Conservation (phyloP, 495 filamentous ascomycete genomes). For the Thermochaetoides thermophila region DNA sequence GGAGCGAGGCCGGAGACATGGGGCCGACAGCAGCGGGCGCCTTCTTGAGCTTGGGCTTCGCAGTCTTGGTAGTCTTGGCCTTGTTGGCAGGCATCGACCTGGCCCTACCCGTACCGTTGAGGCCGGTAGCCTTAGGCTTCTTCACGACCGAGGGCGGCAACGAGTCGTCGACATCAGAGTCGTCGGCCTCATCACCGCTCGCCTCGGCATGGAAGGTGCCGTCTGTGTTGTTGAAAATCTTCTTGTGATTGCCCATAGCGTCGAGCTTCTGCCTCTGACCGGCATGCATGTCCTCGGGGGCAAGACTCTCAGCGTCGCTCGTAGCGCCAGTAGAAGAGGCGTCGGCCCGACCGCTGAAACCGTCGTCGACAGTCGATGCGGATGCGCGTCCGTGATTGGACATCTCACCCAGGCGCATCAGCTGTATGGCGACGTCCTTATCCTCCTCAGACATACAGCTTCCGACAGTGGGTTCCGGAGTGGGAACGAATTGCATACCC, state of each 20-base stretch:
- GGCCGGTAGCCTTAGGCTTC: constrained; percentile 26
- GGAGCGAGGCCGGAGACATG: constrained; percentile 56
- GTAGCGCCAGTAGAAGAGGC: constrained; percentile 71
- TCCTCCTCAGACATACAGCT: constrained; percentile 97
- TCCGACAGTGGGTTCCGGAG: constrained; percentile 84
- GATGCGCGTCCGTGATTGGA: constrained; percentile 82
- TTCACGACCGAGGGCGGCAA: constrained; percentile 32
- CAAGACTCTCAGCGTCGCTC: constrained; percentile 60
- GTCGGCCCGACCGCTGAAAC: constrained; percentile 76
- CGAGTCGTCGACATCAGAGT: constrained; percentile 51
- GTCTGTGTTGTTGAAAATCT: constrained; percentile 42
- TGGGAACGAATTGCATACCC: constrained; percentile 54
- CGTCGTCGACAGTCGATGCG: constrained; percentile 86
- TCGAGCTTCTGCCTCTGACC: constrained; percentile 48
- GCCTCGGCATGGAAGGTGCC: constrained; percentile 37
- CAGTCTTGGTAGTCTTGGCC: constrained; percentile 27
- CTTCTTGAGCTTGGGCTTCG: constrained; percentile 47
- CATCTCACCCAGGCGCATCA: constrained; percentile 88
- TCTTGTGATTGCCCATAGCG: constrained; percentile 25
- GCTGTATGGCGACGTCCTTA: constrained; percentile 89
- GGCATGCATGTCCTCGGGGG: no score
- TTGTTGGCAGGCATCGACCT: constrained; percentile 20
- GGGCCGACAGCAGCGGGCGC: constrained; percentile 28
- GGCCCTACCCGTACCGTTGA: no score
- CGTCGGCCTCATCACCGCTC: constrained; percentile 55